Conservation (phyloP, 2,329 filamentous ascomycete species). For the Botrytis porri region DNA sequence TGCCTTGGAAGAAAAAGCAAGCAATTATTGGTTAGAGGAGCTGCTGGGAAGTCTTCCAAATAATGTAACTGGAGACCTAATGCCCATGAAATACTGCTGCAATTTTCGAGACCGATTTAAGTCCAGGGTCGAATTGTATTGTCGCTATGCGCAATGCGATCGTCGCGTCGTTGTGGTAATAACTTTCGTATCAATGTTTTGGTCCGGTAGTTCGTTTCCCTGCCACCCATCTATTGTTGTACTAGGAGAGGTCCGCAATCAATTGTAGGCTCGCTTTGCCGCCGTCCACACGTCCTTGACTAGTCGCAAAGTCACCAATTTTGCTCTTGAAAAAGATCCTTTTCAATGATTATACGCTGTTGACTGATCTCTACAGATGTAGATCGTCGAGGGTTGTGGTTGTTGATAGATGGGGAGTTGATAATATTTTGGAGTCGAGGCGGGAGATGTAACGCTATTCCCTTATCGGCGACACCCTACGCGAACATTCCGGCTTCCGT, state of each 20-base stretch:
- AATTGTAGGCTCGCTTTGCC: slow-evolving; percentile 15
- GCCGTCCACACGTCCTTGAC: neutral
- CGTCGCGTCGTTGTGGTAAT: slow-evolving; percentile 13
- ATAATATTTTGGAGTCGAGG: slow-evolving; percentile 20
- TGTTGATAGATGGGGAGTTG: slow-evolving; percentile 5
- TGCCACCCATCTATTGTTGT: slow-evolving; percentile 13
- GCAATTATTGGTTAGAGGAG: neutral
- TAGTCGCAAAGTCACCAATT: neutral
- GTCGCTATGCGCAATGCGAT: slow-evolving; percentile 18
- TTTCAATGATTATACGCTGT: neutral
- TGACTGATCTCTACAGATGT: slow-evolving; percentile 12
- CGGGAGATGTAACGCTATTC: slow-evolving; percentile 19
- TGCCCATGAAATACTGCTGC: slow-evolving; percentile 7
- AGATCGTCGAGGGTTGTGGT: slow-evolving; percentile 11
- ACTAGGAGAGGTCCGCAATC: slow-evolving; percentile 10
- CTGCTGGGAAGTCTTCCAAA: slow-evolving; percentile 10
- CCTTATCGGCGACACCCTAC: slow-evolving; percentile 16
- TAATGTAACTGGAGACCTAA: neutral
- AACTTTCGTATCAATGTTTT: slow-evolving; percentile 11
- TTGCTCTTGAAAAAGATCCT: neutral
- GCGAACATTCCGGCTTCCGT: slow-evolving; percentile 2
- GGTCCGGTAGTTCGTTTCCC: slow-evolving; percentile 14
- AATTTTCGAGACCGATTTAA: neutral
- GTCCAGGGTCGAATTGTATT: neutral
- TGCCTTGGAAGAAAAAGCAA: slow-evolving; percentile 4